Evolutionary conservation across 768 basidiomycete genomes (phyloP), one percentile per base, ranked within the genome.

Genomic region (Mycena leptocephala): DNA sequence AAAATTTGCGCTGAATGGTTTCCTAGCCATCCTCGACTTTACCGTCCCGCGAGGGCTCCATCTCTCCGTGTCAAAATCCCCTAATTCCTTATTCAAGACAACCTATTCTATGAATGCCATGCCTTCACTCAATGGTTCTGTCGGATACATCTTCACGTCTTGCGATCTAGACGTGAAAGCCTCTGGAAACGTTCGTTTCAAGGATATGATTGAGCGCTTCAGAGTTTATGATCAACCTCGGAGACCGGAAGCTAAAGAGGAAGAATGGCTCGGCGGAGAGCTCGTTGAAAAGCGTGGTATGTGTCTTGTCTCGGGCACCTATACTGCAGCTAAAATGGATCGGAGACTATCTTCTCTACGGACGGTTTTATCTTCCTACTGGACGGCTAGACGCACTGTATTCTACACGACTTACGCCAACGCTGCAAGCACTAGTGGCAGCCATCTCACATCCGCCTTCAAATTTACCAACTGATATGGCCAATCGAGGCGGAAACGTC

Each of bases 81-180:
- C 97, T 4, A 97, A 97, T 83, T 87, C 93, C 0, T 84, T 95
- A 56, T 98, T 98, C 86, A 95, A 92, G 84, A 97, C 96, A 1
- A 95, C 95, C 1, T 97, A 97, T 84, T 93, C 96, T 8, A 95
- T 98, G 90, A 97, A 95, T 72, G 96, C 97, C 13, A 91, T 99
- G 87, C 97, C 97, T 1, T 96, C 96, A 10, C 88, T 99, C 77
- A 96, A 96, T 78, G 98, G 98, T 30, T 96, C 96, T 2, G 89
- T 99, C 48, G 96, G 96, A 58, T 99, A 98, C 81, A 95, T 98
- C 72, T 98, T 97, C 83, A 95, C 95, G 0, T 96, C 96, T 11
- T 96, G 95, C 80, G 91, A 95, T 75, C 87, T 98, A 64, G 89
- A 94, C 78, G 88, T 95, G 72, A 91, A 92, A 79, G 89, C 87